A percentile compares a stretch with the other conserved stretches of the same genome.
These are phyloP conservation scores for Boletus bicolor DNA, from an alignment of 768 basidiomycete genomes.

Conservation along the genomic window DNA sequence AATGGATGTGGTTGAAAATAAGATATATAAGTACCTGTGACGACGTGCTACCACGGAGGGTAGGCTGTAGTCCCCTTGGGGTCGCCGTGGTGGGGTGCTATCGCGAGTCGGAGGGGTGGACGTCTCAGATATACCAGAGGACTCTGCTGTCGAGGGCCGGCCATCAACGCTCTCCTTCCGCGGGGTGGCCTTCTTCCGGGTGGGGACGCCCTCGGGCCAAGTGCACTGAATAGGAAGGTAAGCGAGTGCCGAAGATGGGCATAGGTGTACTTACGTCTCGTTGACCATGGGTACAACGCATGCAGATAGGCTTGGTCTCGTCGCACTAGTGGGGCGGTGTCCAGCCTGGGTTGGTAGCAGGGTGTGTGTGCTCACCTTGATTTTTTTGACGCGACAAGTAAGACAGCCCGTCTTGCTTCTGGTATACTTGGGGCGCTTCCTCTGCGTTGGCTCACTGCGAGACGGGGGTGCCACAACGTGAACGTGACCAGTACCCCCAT, in stretches of 20 bases:
- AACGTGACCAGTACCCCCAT: slow-evolving; percentile 31
- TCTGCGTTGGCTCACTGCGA: slow-evolving; percentile 50
- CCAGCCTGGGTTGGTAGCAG: neutral
- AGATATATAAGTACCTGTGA: slow-evolving; percentile 32
- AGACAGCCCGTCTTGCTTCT: slow-evolving; percentile 93
- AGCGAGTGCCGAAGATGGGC: slow-evolving; percentile 11
- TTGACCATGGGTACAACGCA: slow-evolving; percentile 82
- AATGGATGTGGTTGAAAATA: slow-evolving; percentile 3
- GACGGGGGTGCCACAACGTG: slow-evolving; percentile 49
- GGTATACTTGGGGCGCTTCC: slow-evolving; percentile 90
- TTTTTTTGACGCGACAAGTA: slow-evolving; percentile 91
- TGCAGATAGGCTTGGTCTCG: slow-evolving; percentile 84
- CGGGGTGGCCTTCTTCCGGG: slow-evolving; percentile 60
- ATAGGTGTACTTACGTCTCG: slow-evolving; percentile 55
- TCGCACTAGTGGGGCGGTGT: slow-evolving; percentile 60
- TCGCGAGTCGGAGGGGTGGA: slow-evolving; percentile 73
- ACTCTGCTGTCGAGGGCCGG: slow-evolving; percentile 72
- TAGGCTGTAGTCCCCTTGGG: slow-evolving; percentile 38
- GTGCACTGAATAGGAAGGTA: slow-evolving; percentile 52
- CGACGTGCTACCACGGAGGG: slow-evolving; percentile 40
- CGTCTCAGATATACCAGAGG: slow-evolving; percentile 66
- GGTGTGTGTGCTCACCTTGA: slow-evolving; percentile 62
- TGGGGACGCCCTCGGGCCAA: slow-evolving; percentile 78
- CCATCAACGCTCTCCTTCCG: slow-evolving; percentile 60
- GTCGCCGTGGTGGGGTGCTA: slow-evolving; percentile 57